Base-by-base conservation (phyloP, 2,329 filamentous ascomycete genomes). In the Claviceps quebecensis region DNA sequence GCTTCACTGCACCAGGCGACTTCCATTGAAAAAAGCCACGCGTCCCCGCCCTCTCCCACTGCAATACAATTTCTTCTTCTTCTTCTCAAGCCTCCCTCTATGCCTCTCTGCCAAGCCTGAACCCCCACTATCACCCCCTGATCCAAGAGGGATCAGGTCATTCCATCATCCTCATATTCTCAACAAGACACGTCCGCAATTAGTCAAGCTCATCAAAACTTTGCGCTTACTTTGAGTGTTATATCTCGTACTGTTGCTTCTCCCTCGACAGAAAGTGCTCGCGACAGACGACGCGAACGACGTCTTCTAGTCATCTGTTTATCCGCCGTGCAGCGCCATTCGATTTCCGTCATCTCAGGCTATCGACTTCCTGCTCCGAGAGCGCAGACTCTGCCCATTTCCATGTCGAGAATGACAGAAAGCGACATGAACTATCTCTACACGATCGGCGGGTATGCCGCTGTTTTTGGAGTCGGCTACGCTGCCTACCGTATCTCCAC, bases 381-480 rank as follows among this genome's bases (percentile, higher is more conserved):
- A 39, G n/a, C 8, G 26, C 8, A 37, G 9, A 19, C 23, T 22
- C 17, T 49, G 5, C 5, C 29, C 8, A 29, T 37, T 22, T 13
- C 41, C 41, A 39, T 23, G 8, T 6, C 58, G 45, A 60, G 47
- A 55, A 68, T 67, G 66, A 56, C 63, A 44, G 65, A 68, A 50
- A 45, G 54, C 17, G 61, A 53, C 52, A 65, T 67, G 61, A 63
- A 54, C 54, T 63, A 65, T 45, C 47, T 68, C 36, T 68, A 67
- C 56, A 70, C 67, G 36, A 51, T 67, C 38, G 60, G 61, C 51
- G 66, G 63, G 48, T 71, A 71, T 53, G 64, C 62, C 55, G 54
- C 67, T 47, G 53, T 71, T 7, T 56, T 67, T 54, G 67, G 63
- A 37, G 37, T 69, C 43, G 66, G 66, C 54, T 67, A 65, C 54